Evolutionary conservation across 495 filamentous ascomycete species (phyloP).

Genomic region (Trichoderma virens): DNA sequence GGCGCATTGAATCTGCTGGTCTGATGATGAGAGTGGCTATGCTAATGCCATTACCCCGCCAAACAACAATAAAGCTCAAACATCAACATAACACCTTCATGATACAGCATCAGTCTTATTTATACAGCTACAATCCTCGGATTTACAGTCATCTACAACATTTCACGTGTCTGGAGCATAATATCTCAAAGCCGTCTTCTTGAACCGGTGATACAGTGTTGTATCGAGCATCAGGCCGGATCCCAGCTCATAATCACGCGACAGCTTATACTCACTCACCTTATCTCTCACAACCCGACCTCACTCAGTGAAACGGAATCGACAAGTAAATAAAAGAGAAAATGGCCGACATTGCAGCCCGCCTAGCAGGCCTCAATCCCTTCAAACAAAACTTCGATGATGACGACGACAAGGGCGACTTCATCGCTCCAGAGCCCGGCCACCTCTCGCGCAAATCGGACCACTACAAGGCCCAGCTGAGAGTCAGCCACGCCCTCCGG

Average conservation of each 20-base stretch:
- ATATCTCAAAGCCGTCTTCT: too few species aligned
- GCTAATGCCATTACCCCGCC: neutral
- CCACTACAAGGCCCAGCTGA: constrained; percentile 32
- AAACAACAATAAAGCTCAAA: neutral
- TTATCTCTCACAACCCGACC: neutral
- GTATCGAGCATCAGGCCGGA: too few species aligned
- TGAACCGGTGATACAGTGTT: too few species aligned
- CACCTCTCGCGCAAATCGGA: constrained; percentile 25
- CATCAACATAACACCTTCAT: neutral
- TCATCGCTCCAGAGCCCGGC: constrained; percentile 35
- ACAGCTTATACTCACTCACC: neutral
- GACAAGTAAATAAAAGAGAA: neutral
- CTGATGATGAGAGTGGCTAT: constrained; percentile 7
- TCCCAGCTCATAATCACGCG: too few species aligned
- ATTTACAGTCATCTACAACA: too few species aligned
- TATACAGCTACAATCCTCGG: too few species aligned
- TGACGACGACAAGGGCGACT: constrained; percentile 44
- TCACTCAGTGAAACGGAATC: neutral
- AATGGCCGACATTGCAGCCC: constrained; percentile 18
- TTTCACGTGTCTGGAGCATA: too few species aligned
- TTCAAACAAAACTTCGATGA: constrained; percentile 24
- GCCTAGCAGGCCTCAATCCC: constrained; percentile 26
- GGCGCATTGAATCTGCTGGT: neutral
- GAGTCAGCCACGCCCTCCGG: constrained; percentile 40
- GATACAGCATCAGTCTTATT: too few species aligned